These are phyloP conservation scores for Ogataea polymorpha DNA, from an alignment of 805 yeast species.

Conservation along the genomic window DNA sequence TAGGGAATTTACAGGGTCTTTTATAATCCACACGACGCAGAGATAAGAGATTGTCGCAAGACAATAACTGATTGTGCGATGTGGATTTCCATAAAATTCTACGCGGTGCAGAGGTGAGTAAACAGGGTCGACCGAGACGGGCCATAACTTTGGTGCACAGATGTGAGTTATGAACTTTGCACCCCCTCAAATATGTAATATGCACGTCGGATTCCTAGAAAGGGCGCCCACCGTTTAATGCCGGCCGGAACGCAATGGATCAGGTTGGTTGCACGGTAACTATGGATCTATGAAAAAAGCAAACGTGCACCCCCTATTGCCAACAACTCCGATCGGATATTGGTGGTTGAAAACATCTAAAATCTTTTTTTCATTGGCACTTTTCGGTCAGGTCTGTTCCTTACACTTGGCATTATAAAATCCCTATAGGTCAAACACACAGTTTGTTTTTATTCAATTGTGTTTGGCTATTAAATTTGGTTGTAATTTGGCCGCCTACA, in stretches of 20 bases:
- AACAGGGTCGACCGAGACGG: too few relatives aligned
- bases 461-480: slow-evolving; percentile 1
- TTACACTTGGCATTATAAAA: not conserved
- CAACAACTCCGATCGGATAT: slow-evolving; percentile 12
- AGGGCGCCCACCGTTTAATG: not conserved
- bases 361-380: slow-evolving; percentile 9
- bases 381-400: slow-evolving; percentile 18
- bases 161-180: not conserved
- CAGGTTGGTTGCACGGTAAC: not conserved
- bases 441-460: slow-evolving; percentile 2
- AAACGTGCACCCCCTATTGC: slow-evolving; percentile 4
- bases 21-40: slow-evolving; percentile 7
- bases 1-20: not conserved
- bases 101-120: slow-evolving; percentile 6
- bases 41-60: slow-evolving; percentile 1
- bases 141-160: not conserved
- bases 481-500: slow-evolving; percentile 1
- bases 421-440: not conserved
- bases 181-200: not conserved
- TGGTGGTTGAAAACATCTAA: not conserved
- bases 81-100: slow-evolving; percentile 2
- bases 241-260: slow-evolving; percentile 1
- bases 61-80: not conserved
- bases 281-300: not conserved
- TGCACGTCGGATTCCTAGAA: slow-evolving; percentile 7